These are phyloP conservation scores for Dipteronia dyeriana DNA, from an alignment of 345 rosid species.

Conservation along the genomic window DNA sequence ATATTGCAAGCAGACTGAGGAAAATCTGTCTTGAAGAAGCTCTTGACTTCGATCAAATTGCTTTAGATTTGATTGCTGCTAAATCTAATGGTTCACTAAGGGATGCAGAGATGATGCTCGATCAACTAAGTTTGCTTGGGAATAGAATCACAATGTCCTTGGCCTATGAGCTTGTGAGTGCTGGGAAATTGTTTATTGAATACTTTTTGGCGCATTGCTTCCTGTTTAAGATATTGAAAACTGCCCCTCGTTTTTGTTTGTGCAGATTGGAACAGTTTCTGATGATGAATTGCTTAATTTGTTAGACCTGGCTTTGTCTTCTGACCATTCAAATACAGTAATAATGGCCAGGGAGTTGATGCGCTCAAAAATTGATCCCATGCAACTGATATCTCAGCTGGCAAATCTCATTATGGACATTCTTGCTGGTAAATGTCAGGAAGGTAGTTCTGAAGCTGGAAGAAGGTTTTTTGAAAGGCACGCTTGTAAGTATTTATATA, in stretches of 20 bases:
- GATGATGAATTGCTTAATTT: conserved; percentile 93
- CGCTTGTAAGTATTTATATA: conserved; percentile 37
- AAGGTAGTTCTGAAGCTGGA: conserved; percentile 62
- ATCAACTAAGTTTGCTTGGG: conserved; percentile 90
- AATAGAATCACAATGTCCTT: conserved; percentile 71
- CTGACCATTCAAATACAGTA: conserved; percentile 90
- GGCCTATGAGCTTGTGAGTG: conserved; percentile 87
- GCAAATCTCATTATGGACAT: conserved; percentile 93
- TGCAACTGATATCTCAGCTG: conserved; percentile 89
- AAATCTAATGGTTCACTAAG: conserved; percentile 91
- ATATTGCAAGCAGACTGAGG: conserved; percentile 60
- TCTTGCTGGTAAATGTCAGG: conserved; percentile 69
- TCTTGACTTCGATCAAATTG: conserved; percentile 68
- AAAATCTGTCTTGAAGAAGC: conserved; percentile 74
- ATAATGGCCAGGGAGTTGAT: conserved; percentile 89
- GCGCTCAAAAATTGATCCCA: conserved; percentile 93
- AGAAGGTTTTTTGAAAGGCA: conserved; percentile 56
- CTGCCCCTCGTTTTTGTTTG: conserved; percentile 8
- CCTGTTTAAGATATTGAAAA: conserved; percentile 8
- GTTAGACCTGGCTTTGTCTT: conserved; percentile 89
- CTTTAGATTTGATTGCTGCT: conserved; percentile 86
- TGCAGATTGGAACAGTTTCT: conserved; percentile 90
- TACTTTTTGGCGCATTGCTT: conserved; percentile 1
- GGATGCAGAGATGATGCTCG: conserved; percentile 96
- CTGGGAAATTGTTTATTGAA: conserved; percentile 13